Evolutionary conservation across 2,329 filamentous ascomycete species (phyloP).

Genomic region (Pyrenophora teres): DNA sequence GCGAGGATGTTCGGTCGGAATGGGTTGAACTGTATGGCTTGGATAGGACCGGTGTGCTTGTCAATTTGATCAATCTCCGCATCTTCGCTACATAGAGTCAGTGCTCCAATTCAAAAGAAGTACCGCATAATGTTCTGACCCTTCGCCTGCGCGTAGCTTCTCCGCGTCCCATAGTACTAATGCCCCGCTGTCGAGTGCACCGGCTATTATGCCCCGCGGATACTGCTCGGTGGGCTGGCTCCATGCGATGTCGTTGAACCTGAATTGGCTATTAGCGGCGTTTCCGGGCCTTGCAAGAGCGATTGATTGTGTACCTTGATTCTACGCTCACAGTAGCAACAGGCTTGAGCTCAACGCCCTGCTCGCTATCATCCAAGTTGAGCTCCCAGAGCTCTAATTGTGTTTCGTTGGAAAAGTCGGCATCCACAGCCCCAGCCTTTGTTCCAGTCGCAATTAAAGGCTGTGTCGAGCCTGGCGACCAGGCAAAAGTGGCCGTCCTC

Average conservation of each 20-base stretch:
- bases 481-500: constrained; percentile 95
- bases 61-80: constrained; percentile 83
- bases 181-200: constrained; percentile 91
- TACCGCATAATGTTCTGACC: constrained; percentile 46
- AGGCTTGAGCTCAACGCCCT: constrained; percentile 82
- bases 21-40: constrained; percentile 95
- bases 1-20: constrained; percentile 88
- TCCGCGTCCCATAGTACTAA: constrained; percentile 93
- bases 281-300: background rate
- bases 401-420: constrained; percentile 96
- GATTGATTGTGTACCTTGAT: constrained; percentile 68
- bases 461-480: constrained; percentile 80
- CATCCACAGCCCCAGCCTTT: constrained; percentile 90
- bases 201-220: constrained; percentile 87
- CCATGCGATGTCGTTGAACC: constrained; percentile 98
- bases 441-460: constrained; percentile 92
- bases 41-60: constrained; percentile 91
- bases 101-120: constrained; percentile 53
- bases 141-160: constrained; percentile 61
- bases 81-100: constrained; percentile 63
- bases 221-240: constrained; percentile 77
- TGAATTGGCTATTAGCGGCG: constrained; percentile 48
- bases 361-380: constrained; percentile 74
- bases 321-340: constrained; percentile 83
- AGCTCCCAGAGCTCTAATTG: constrained; percentile 97